Base-by-base conservation (phyloP, 2,329 filamentous ascomycete species). In the Lomentospora prolificans region DNA sequence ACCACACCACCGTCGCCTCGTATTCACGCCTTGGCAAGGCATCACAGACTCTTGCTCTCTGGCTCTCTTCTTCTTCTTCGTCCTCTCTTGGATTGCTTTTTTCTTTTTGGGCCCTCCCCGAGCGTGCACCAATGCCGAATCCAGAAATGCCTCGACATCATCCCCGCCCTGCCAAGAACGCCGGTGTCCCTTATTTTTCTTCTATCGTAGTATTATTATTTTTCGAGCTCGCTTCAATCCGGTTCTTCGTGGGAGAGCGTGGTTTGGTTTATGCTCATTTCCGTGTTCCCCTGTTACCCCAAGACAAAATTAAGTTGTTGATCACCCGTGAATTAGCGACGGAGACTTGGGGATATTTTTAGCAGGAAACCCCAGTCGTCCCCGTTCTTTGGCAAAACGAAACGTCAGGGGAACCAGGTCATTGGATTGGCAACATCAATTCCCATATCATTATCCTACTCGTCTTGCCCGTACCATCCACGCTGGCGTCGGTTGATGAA, bases 1-100 rank as follows among this genome's bases (percentile, higher is more conserved):
- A 30, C 36, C 19, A 25, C 36, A 25, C 22, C 24, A 25, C 52
- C 39, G 27, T 27, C 17, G 6, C 36, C 52, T 54, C 52, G 52
- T 54, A 54, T 54, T 54, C 52, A 54, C 4, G 24, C 24, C 52
- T 54, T 54, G 52, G 52, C 52, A 33, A n/a, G 8, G n/a, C 17
- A 25, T 22, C 51, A 53, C 50, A n/a, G 17, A 33, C 28, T 28
- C 28, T 52, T 22, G 30, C 30, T 6, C 6, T 7, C 12, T 6
- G 30, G 44, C 44, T 27, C 12, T 2, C 24, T 22, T 10, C n/a
- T 10, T 48, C 22, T 48, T 10, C 44, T 48, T 48, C 10, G 17
- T 25, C 17, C 8, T 9, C n/a, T 41, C 5, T 41, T 8, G 19
- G 17, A 5, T 48, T 48, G 17, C 44, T 27, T 24, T 46, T 24